Base-by-base conservation (phyloP, 2,329 filamentous ascomycete genomes). In the Claviceps sp. region DNA sequence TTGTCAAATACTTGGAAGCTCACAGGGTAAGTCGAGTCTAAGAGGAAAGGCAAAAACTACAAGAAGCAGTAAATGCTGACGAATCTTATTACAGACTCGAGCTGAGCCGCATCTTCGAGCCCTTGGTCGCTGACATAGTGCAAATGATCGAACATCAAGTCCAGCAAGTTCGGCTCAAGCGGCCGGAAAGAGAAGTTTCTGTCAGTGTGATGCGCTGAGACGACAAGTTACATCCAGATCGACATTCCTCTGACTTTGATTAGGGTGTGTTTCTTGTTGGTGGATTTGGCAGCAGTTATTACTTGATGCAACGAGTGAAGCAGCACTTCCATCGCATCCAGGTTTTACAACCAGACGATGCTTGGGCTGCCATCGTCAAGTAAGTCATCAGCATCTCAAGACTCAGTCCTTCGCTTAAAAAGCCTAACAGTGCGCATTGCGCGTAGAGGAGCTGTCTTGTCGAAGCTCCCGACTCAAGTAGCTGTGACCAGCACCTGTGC, bases 71-170 rank as follows among this genome's bases (percentile, higher is more conserved):
- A 16, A 4, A 16, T 16, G 16, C 42, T 44, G 20, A 44, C 22
- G 17, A 26, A 2, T 2, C 14, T 22, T 1, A 6, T 44, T 16
- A 23, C 13, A 44, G 42, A 13, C 11, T 37, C 0, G 45, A 55
- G 3, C 16, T 60, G 6, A 42, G 45, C 0, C 29, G 5, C 0
- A 59, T 60, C 37, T 60, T 60, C 47, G 52, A 56, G 1, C 59
- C 59, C 1, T 45, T 60, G 20, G 52, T 62, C 9, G 38, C n/a
- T 1, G 58, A 59, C 14, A 57, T 61, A 17, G 16, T 61, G 3
- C 22, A 11, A 13, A 26, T 44, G 42, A 44, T 62, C 7, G 42
- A 52, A 5, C 55, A 55, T 9, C 58, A 60, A 50, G 53, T 60
- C 7, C 50, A 58, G 36, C 22, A 29, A 5, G 36, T 26, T 17